Percentiles rank a stretch among this genome's conserved stretches.
Conservation (phyloP, 495 filamentous ascomycete genomes). For the Aspergillus hancockii region DNA sequence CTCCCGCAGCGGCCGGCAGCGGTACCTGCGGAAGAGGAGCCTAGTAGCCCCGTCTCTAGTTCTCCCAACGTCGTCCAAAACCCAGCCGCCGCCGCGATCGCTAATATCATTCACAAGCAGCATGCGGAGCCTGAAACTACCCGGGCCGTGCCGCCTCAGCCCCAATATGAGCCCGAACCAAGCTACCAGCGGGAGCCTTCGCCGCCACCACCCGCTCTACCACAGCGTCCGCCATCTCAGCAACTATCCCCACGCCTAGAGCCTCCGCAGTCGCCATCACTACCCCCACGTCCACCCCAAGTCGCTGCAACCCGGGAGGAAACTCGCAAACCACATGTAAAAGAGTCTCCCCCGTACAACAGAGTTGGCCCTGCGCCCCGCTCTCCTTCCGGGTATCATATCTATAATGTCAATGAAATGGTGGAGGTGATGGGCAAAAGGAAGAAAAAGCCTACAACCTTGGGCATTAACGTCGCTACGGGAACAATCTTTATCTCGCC, state of each 20-base stretch:
- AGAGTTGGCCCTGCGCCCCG: constrained; percentile 49
- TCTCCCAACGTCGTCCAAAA: constrained; percentile 51
- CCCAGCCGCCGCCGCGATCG: constrained; percentile 71
- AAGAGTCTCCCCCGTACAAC: constrained; percentile 61
- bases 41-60: constrained; percentile 23
- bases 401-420: constrained; percentile 97
- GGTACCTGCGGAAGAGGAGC: constrained; percentile 26
- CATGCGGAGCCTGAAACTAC: constrained; percentile 38
- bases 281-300: constrained; percentile 29
- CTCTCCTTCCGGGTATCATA: constrained; percentile 77
- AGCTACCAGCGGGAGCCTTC: constrained; percentile 57
- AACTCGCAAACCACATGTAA: constrained; percentile 40
- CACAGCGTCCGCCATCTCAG: constrained; percentile 67
- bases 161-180: constrained; percentile 51
- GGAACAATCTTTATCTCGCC: constrained; percentile 90
- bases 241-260: constrained; percentile 52
- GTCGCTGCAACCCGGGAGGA: constrained; percentile 22
- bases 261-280: constrained; percentile 42
- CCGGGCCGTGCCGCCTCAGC: constrained; percentile 39
- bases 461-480: constrained; percentile 85
- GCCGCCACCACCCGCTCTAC: constrained; percentile 64
- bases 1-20: constrained; percentile 40
- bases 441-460: constrained; percentile 94
- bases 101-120: constrained; percentile 66
- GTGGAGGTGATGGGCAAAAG: constrained; percentile 90